Conservation (phyloP, 768 basidiomycete species). For the Leccinum incarnatum region DNA sequence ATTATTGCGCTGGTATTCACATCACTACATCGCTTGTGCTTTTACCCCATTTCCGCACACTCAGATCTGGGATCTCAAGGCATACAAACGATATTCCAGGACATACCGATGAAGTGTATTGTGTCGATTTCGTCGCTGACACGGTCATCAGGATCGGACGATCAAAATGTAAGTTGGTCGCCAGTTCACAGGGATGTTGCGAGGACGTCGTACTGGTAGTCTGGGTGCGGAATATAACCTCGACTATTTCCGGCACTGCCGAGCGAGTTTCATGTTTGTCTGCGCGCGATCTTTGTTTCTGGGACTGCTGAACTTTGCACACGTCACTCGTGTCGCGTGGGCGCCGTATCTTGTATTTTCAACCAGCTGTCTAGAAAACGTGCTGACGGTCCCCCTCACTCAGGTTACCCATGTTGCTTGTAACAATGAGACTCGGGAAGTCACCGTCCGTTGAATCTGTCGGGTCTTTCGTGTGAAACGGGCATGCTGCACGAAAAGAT, state of each 20-base stretch:
- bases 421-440: no score
- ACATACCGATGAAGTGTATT: conserved; percentile 97
- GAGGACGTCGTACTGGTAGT: neutral
- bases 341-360: no score
- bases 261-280: no score
- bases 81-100: no score
- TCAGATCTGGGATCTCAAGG: conserved; percentile 84
- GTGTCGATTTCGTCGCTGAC: conserved; percentile 97
- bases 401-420: no score
- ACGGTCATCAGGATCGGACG: conserved; percentile 89
- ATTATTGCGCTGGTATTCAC: neutral
- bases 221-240: neutral
- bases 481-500: no score
- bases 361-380: no score
- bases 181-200: neutral
- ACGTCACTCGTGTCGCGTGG: no score
- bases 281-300: neutral
- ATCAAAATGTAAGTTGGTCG: conserved; percentile 75
- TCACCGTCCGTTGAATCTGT: no score
- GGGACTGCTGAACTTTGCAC: neutral
- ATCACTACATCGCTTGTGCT: no score
- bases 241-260: neutral
- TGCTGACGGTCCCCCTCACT: no score
- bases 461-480: no score
- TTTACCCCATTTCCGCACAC: neutral